Evolutionary conservation across 371 early-diverging fungal genomes (phyloP).

Genomic region (Rhizopus delemar): DNA sequence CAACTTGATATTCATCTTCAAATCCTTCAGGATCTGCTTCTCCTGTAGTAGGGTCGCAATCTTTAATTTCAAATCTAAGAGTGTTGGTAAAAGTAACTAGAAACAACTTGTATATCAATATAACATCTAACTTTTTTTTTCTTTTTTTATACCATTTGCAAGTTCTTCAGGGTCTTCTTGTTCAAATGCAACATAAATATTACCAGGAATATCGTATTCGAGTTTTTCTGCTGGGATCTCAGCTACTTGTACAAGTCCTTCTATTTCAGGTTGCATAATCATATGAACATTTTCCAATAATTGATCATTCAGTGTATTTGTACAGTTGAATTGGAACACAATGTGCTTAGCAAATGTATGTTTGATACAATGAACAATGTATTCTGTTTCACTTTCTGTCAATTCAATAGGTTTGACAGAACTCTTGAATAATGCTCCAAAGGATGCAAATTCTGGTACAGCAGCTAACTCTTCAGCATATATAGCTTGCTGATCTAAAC

Average conservation of each 20-base stretch:
- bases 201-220: slow-evolving; percentile 75
- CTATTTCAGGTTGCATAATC: slow-evolving; percentile 76
- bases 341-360: slow-evolving; percentile 89
- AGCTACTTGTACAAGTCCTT: slow-evolving; percentile 56
- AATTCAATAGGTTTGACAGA: slow-evolving; percentile 75
- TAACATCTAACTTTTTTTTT: background rate
- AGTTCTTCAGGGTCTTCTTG: slow-evolving; percentile 58
- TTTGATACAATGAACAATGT: slow-evolving; percentile 88
- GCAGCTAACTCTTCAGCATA: slow-evolving; percentile 77
- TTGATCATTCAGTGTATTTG: slow-evolving; percentile 92
- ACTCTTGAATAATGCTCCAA: slow-evolving; percentile 86
- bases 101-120: background rate
- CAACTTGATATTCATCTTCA: slow-evolving; percentile 93
- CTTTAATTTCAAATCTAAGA: slow-evolving; percentile 90
- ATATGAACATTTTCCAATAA: slow-evolving; percentile 90
- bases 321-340: slow-evolving; percentile 95
- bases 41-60: slow-evolving; percentile 91
- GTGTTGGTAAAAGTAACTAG: slow-evolving; percentile 81
- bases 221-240: slow-evolving; percentile 72
- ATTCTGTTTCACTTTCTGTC: slow-evolving; percentile 96
- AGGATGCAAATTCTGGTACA: slow-evolving; percentile 80
- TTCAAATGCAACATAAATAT: slow-evolving; percentile 84
- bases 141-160: slow-evolving; percentile 47
- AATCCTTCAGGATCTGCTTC: slow-evolving; percentile 92
- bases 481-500: slow-evolving; percentile 63